These are phyloP conservation scores for Mycena sanguinolenta DNA, from an alignment of 768 basidiomycete species.

Conservation along the genomic window DNA sequence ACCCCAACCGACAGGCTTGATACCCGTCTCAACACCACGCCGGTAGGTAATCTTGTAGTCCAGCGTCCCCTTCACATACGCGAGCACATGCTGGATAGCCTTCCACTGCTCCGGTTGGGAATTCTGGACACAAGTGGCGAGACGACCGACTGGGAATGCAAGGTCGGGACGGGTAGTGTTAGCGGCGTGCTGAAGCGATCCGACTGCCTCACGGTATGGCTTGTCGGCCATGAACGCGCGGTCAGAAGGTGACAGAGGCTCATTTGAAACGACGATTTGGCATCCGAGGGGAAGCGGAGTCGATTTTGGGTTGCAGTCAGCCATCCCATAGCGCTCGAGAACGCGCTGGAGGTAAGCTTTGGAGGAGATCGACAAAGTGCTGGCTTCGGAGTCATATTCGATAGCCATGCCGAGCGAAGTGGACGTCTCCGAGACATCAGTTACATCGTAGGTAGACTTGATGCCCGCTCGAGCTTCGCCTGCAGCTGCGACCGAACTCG, in stretches of 20 bases:
- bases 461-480: constrained; percentile 22
- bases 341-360: too few relatives aligned
- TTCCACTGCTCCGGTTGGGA: too few relatives aligned
- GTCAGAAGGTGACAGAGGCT: constrained; percentile 20
- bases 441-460: constrained; percentile 36
- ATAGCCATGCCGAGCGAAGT: constrained; percentile 30
- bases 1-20: not conserved
- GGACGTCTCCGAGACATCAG: constrained; percentile 40
- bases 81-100: too few relatives aligned
- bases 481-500: constrained; percentile 19
- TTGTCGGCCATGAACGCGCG: constrained; percentile 42
- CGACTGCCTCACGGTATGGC: constrained; percentile 41
- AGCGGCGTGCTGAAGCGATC: constrained; percentile 39
- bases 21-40: not conserved
- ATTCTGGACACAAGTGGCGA: too few relatives aligned
- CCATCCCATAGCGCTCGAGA: too few relatives aligned
- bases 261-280: constrained; percentile 24
- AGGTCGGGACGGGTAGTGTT: constrained; percentile 40
- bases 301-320: constrained; percentile 36
- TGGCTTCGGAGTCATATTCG: constrained; percentile 30
- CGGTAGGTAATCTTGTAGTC: not conserved
- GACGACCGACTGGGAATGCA: too few relatives aligned
- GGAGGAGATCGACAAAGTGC: too few relatives aligned
- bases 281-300: constrained; percentile 41
- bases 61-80: not conserved